Evolutionary conservation across 805 yeast genomes (phyloP).

Genomic region (Dipodascopsis uninucleata): DNA sequence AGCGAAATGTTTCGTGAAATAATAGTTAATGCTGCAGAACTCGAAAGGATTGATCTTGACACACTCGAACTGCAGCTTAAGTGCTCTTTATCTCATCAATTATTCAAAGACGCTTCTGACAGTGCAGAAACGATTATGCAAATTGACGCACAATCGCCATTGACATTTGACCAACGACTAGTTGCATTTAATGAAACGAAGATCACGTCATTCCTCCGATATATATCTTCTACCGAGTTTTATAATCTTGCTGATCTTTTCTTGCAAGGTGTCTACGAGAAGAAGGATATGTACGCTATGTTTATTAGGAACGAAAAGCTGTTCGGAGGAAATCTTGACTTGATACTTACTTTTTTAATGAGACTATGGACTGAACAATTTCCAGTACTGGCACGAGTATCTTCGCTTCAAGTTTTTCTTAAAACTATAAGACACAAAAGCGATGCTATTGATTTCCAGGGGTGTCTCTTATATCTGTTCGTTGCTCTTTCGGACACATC

Average conservation of each 20-base stretch:
- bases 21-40: constrained; percentile 23
- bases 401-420: constrained; percentile 34
- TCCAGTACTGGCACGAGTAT: constrained; percentile 38
- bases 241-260: constrained; percentile 14
- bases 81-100: constrained; percentile 30
- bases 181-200: constrained; percentile 3
- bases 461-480: constrained; percentile 35
- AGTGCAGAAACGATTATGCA: constrained; percentile 28
- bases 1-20: constrained; percentile 5
- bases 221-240: constrained; percentile 19
- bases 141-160: constrained; percentile 35
- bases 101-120: constrained; percentile 1
- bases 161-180: constrained; percentile 15
- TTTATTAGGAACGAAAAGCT: constrained; percentile 10
- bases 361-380: constrained; percentile 36
- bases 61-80: constrained; percentile 27
- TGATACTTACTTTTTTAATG: constrained; percentile 33
- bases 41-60: constrained; percentile 25
- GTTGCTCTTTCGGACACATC: constrained; percentile 37
- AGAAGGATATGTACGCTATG: constrained; percentile 8
- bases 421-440: constrained; percentile 18
- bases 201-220: constrained; percentile 14
- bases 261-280: constrained; percentile 16
- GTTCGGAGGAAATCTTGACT: constrained; percentile 14
- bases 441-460: constrained; percentile 37